These are phyloP conservation scores for Marasmius sp. DNA, from an alignment of 1,284 basidiomycete genomes.

Conservation along the genomic window DNA sequence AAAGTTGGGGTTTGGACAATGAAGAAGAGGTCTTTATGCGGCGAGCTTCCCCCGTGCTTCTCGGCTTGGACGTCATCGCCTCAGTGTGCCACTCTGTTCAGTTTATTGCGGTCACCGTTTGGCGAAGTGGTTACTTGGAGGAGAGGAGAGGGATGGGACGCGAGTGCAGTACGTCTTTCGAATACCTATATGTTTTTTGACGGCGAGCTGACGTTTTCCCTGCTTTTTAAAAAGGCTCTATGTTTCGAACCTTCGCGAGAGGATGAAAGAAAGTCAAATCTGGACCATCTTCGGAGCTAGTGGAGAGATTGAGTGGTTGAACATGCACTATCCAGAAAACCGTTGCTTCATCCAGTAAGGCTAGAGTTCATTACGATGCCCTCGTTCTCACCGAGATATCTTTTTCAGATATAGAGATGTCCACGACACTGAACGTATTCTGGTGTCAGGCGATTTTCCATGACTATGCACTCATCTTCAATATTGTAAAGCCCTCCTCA, in stretches of 20 bases:
- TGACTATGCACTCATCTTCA: not conserved
- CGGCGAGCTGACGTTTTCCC: not conserved
- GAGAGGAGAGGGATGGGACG: not conserved
- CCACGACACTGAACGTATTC: no score
- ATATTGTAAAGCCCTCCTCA: constrained; percentile 61
- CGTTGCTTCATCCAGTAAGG: not conserved
- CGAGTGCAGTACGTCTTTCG: not conserved
- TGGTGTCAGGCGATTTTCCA: not conserved
- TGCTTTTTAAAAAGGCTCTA: not conserved
- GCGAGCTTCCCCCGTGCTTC: not conserved
- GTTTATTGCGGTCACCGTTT: no score
- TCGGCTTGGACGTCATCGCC: not conserved
- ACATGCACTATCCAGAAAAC: not conserved
- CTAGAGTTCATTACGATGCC: constrained; percentile 19
- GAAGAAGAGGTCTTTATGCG: not conserved
- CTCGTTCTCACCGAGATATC: not conserved
- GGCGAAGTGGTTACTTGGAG: no score
- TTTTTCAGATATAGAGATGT: no score
- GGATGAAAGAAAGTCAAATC: not conserved
- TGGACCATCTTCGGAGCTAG: not conserved
- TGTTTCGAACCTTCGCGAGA: not conserved
- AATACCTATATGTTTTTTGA: no score
- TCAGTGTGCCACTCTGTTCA: no score
- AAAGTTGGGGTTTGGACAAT: not conserved
- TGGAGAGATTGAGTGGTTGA: constrained; percentile 1